Evolutionary conservation across 768 basidiomycete genomes (phyloP).

Genomic region (Kondoa subrosea): DNA sequence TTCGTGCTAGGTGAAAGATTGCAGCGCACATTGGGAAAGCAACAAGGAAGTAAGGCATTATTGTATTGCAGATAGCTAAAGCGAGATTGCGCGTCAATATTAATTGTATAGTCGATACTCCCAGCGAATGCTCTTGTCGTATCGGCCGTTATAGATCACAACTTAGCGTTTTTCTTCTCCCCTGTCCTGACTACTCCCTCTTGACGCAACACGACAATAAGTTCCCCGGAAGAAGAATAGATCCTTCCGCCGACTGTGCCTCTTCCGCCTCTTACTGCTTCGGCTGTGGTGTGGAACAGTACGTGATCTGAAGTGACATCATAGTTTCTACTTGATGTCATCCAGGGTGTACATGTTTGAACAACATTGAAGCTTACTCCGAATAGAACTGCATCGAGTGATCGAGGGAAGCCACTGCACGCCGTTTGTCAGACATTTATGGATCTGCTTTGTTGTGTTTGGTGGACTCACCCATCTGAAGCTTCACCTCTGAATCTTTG

Average conservation of each 20-base stretch:
- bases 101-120: too few relatives aligned
- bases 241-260: constrained; percentile 12
- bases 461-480: neutral
- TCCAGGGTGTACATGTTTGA: neutral
- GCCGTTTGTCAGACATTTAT: neutral
- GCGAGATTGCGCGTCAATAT: too few relatives aligned
- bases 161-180: constrained; percentile 4
- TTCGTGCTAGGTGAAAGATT: too few relatives aligned
- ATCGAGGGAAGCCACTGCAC: constrained; percentile 23
- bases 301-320: neutral
- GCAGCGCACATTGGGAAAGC: too few relatives aligned
- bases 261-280: neutral
- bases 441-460: neutral
- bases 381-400: constrained; percentile 28
- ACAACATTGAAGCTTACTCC: neutral
- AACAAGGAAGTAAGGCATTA: too few relatives aligned
- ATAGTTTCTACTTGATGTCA: neutral
- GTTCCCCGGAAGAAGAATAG: constrained; percentile 24
- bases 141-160: neutral
- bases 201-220: constrained; percentile 21
- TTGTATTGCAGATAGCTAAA: too few relatives aligned
- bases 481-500: neutral
- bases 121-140: neutral
- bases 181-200: constrained; percentile 16
- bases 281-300: neutral